phyloP scores from a whole-genome alignment of 257 asterid species.

The Solanum boliviense region DNA sequence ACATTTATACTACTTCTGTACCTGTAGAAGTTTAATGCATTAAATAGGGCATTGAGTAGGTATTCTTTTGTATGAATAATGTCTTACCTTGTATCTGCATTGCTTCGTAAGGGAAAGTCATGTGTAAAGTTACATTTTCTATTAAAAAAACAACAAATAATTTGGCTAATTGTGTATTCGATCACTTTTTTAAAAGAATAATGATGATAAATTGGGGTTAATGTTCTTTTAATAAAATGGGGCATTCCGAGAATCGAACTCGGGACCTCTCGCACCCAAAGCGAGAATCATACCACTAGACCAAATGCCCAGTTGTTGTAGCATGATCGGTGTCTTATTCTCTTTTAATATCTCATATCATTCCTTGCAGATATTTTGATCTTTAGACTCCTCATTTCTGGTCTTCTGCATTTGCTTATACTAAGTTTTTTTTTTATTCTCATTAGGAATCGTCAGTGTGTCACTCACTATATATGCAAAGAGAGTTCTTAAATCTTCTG shows the following conservation, averaged over 20 bases:
- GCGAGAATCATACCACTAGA: slow-evolving; percentile 85
- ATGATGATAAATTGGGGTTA: no score
- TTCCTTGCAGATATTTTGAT: not conserved
- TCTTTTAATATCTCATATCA: not conserved
- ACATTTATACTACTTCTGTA: not conserved
- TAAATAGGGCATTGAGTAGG: not conserved
- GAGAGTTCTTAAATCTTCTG: not conserved
- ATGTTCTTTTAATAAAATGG: slow-evolving; percentile 12
- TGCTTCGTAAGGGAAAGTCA: not conserved
- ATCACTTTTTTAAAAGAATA: no score
- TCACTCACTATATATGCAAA: not conserved
- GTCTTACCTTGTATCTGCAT: not conserved
- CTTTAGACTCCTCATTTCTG: no score
- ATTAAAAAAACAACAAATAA: no score
- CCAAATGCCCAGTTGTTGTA: slow-evolving; percentile 48
- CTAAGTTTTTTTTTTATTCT: not conserved
- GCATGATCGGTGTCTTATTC: no score
- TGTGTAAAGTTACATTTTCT: no score
- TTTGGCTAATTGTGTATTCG: no score
- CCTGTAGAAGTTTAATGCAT: not conserved
- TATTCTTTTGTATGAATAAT: not conserved
- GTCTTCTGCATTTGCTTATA: not conserved
- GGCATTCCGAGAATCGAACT: slow-evolving; percentile 81
- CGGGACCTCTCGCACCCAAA: slow-evolving; percentile 79
- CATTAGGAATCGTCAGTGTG: not conserved